These are phyloP conservation scores for Phyllosticta citriasiana DNA, from an alignment of 2,329 filamentous ascomycete genomes.

Conservation along the genomic window DNA sequence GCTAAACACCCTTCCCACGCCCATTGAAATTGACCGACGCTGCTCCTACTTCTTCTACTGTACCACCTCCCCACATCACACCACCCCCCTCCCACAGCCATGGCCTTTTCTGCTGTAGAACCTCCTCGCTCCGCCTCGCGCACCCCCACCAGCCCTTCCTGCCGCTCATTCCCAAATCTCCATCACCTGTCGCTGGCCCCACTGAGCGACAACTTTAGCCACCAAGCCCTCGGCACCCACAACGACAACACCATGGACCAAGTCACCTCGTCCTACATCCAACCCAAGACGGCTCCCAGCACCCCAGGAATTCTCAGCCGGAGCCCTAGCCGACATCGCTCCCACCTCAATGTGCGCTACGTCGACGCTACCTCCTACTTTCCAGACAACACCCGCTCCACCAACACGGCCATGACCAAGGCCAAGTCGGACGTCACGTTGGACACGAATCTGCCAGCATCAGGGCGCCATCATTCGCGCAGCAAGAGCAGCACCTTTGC, in stretches of 20 bases:
- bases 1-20: background rate
- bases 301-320: conserved; percentile 39
- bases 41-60: background rate
- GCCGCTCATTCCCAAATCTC: conserved; percentile 50
- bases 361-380: conserved; percentile 7
- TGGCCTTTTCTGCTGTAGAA: conserved; percentile 4
- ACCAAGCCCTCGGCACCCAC: conserved; percentile 34
- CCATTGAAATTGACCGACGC: background rate
- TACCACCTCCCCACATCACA: background rate
- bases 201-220: conserved; percentile 43
- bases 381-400: conserved; percentile 10
- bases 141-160: conserved; percentile 18
- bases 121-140: conserved; percentile 3
- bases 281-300: conserved; percentile 37
- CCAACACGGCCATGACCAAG: conserved; percentile 28
- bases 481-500: conserved; percentile 15
- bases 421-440: conserved; percentile 38
- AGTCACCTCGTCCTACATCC: conserved; percentile 34
- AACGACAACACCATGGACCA: conserved; percentile 21
- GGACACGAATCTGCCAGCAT: conserved; percentile 17
- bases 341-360: conserved; percentile 17
- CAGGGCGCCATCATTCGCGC: conserved; percentile 18
- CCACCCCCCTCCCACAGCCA: background rate
- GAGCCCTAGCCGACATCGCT: conserved; percentile 28
- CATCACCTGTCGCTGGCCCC: conserved; percentile 52